Evolutionary conservation across 176 grass and related monocot species (phyloP).

Genomic region (Eragrostis nindensis): DNA sequence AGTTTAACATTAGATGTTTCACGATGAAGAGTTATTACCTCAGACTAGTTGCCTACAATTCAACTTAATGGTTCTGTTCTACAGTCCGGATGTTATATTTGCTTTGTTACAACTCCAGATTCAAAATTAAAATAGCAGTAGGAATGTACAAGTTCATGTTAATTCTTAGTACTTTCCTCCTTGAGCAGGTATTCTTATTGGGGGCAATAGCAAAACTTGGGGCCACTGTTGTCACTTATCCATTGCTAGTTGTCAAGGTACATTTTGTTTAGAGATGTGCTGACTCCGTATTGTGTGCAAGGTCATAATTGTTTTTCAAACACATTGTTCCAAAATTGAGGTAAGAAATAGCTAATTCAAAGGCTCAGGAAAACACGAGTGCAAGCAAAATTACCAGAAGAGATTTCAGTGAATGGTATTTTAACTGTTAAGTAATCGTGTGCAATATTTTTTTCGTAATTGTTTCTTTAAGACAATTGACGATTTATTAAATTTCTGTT

Average conservation of each 20-base stretch:
- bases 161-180: slow-evolving; percentile 22
- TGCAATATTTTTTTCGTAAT: not conserved
- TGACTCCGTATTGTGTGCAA: not conserved
- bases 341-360: not conserved
- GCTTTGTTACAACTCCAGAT: slow-evolving; percentile 26
- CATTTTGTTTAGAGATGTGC: slow-evolving; percentile 13
- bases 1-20: not conserved
- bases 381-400: slow-evolving; percentile 3
- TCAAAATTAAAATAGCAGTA: slow-evolving; percentile 11
- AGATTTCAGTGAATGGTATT: slow-evolving; percentile 12
- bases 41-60: slow-evolving; percentile 25
- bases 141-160: slow-evolving; percentile 6
- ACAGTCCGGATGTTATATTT: slow-evolving; percentile 15
- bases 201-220: slow-evolving; percentile 94
- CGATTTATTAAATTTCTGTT: too few species aligned
- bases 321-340: not conserved
- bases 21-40: not conserved
- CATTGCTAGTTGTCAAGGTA: slow-evolving; percentile 97
- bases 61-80: slow-evolving; percentile 4
- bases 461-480: not conserved
- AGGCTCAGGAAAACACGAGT: not conserved
- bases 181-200: slow-evolving; percentile 85
- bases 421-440: not conserved
- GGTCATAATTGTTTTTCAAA: slow-evolving; percentile 6
- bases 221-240: slow-evolving; percentile 89